Evolutionary conservation across 73 alveolate species (phyloP).

Genomic region (Paraurostyla sp.): DNA sequence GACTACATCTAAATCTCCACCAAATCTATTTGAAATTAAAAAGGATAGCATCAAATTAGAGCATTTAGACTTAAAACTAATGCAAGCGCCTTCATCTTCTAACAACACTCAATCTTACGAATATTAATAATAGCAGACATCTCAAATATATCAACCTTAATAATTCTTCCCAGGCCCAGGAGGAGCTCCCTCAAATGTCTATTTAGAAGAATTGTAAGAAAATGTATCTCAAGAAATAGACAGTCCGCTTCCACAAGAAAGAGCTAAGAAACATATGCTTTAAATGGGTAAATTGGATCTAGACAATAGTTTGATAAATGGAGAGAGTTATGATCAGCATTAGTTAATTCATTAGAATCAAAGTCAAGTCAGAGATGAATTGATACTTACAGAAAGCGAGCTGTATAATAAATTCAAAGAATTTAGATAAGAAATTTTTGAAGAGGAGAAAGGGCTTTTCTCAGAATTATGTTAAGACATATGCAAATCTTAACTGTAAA

Average conservation of each 20-base stretch:
- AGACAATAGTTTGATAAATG: background rate
- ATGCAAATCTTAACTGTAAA: background rate
- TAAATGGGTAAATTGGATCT: too few species aligned
- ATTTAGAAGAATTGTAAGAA: conserved; percentile 28
- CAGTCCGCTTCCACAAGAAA: background rate
- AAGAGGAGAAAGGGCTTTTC: background rate
- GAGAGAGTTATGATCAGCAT: background rate
- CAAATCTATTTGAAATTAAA: too few species aligned
- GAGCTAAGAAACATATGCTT: background rate
- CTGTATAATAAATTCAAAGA: conserved; percentile 28
- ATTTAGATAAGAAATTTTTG: background rate
- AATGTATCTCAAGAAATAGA: conserved; percentile 12
- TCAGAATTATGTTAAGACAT: conserved; percentile 33
- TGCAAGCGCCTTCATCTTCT: too few species aligned
- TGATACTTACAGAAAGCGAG: conserved; percentile 32
- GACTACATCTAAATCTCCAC: too few species aligned
- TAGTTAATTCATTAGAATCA: background rate
- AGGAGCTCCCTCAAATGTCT: background rate
- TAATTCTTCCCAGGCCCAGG: too few species aligned
- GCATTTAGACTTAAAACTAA: too few species aligned
- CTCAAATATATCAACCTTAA: too few species aligned
- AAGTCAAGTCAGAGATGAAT: background rate
- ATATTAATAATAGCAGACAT: too few species aligned
- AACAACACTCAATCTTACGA: too few species aligned
- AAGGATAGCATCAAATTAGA: too few species aligned